phyloP scores from a whole-genome alignment of 768 basidiomycete species.

The Russula sp. region DNA sequence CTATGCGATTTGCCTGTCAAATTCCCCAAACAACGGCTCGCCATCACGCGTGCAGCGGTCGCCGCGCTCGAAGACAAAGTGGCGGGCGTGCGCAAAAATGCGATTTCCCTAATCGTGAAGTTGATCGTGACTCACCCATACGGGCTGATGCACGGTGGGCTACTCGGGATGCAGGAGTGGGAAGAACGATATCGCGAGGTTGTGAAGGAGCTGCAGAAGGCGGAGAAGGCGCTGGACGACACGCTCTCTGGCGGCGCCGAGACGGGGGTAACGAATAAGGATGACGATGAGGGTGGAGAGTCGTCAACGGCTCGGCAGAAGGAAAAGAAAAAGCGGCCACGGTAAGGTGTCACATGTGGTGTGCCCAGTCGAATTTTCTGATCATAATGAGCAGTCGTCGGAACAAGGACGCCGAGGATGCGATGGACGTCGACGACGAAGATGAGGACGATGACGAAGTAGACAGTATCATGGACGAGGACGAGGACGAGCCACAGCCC shows the following conservation, averaged over 20 bases:
- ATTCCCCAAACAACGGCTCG: slow-evolving; percentile 80
- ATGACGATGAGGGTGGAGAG: slow-evolving; percentile 27
- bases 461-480: slow-evolving; percentile 31
- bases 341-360: slow-evolving; percentile 20
- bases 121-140: slow-evolving; percentile 87
- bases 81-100: slow-evolving; percentile 77
- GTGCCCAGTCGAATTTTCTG: neutral
- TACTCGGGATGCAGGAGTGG: slow-evolving; percentile 65
- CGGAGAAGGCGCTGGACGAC: slow-evolving; percentile 64
- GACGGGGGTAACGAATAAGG: slow-evolving; percentile 21
- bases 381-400: neutral
- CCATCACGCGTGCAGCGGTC: slow-evolving; percentile 69
- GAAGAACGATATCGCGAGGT: slow-evolving; percentile 61
- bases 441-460: slow-evolving; percentile 35
- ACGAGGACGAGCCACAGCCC: slow-evolving; percentile 27
- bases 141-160: slow-evolving; percentile 75
- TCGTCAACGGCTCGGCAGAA: slow-evolving; percentile 20
- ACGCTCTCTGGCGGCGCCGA: slow-evolving; percentile 40
- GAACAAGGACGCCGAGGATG: slow-evolving; percentile 30
- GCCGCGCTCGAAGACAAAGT: slow-evolving; percentile 85
- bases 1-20: slow-evolving; percentile 71
- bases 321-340: slow-evolving; percentile 27
- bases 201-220: slow-evolving; percentile 53
- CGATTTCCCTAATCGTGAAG: slow-evolving; percentile 66
- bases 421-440: slow-evolving; percentile 52